Conservation (phyloP, 495 filamentous ascomycete genomes). For the Hypoxylon intermedium region DNA sequence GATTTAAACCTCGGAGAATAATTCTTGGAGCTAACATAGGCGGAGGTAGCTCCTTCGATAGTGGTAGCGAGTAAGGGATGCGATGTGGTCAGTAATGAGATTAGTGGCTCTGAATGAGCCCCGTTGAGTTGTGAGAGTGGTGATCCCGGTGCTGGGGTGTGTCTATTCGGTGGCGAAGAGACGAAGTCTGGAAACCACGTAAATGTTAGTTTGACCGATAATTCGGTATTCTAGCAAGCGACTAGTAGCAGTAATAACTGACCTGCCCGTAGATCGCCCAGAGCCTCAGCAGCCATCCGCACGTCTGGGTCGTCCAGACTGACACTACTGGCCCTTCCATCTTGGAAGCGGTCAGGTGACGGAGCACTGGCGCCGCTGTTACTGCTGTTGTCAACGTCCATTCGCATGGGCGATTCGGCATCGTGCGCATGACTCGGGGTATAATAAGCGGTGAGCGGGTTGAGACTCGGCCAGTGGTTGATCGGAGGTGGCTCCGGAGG, state of each 20-base stretch:
- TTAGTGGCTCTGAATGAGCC: slow-evolving; percentile 70
- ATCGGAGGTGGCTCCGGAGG: slow-evolving; percentile 38
- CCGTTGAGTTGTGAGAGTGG: slow-evolving; percentile 34
- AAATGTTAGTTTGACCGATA: slow-evolving; percentile 38
- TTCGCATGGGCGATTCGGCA: slow-evolving; percentile 43
- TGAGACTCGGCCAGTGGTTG: slow-evolving; percentile 59
- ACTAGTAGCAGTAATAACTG: slow-evolving; percentile 36
- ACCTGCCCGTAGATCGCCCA: slow-evolving; percentile 86
- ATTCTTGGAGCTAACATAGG: slow-evolving; percentile 82
- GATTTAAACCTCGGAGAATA: slow-evolving; percentile 86
- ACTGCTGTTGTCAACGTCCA: slow-evolving; percentile 46
- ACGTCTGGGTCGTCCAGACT: slow-evolving; percentile 86
- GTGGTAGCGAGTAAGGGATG: slow-evolving; percentile 81
- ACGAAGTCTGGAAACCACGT: slow-evolving; percentile 57
- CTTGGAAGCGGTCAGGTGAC: slow-evolving; percentile 50
- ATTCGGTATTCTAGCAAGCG: slow-evolving; percentile 39
- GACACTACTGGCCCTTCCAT: slow-evolving; percentile 58
- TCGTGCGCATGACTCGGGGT: slow-evolving; percentile 49
- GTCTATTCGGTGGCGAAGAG: slow-evolving; percentile 59
- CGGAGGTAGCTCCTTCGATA: slow-evolving; percentile 79
- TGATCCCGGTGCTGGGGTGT: slow-evolving; percentile 46
- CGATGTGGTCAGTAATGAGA: slow-evolving; percentile 78
- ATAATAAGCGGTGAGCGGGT: slow-evolving; percentile 63
- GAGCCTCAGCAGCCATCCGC: slow-evolving; percentile 80
- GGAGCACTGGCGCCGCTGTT: slow-evolving; percentile 49